Evolutionary conservation across 768 basidiomycete species (phyloP), one percentile per base, ranked within the genome.

Genomic region (Hydnum rufescens): DNA sequence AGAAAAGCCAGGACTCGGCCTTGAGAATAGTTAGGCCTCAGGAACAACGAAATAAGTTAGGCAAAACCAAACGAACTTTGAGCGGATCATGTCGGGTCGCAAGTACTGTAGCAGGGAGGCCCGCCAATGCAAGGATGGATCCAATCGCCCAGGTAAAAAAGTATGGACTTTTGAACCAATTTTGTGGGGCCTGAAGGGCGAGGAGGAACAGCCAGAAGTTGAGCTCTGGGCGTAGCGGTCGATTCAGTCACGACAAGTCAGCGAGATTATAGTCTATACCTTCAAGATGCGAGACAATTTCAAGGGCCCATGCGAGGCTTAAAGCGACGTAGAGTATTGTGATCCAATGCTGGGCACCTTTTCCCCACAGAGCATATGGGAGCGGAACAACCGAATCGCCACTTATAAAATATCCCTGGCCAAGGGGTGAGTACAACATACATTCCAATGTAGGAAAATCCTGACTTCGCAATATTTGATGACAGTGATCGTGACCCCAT

Each of bases 131-230:
- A 26, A 73, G 57, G 36, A 76, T 58, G 58, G 81, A 83, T 49
- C 80, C 78, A 43, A 74, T 61, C 53, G 71, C 76, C 85, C 85
- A 88, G n/a, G 74, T 61, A 42, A 71, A 71, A 62, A 78, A 87
- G 63, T 88, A 83, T 74, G 75, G 77, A 61, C 82, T 82, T 23
- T 74, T 67, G 63, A 87, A 87, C 85, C 85, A 88, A 31, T 75
- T 68, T 2, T 78, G 74, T 59, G 77, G 75, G 0, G 80, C 79
- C 3, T 80, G 79, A 65, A 3, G 44, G 42, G 32, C 30, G 23
- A 54, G 32, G 2, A 88, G 71, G 63, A 86, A 88, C 29, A 86
- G 60, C 85, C 85, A 88, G 60, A 86, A 87, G 0, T 77, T 69
- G 8, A 87, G 70, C 61, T 89, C 85, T 76, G 86, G 82, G 85